These are phyloP conservation scores for Sphagnurus paluster DNA, from an alignment of 1,284 basidiomycete genomes.

Conservation along the genomic window DNA sequence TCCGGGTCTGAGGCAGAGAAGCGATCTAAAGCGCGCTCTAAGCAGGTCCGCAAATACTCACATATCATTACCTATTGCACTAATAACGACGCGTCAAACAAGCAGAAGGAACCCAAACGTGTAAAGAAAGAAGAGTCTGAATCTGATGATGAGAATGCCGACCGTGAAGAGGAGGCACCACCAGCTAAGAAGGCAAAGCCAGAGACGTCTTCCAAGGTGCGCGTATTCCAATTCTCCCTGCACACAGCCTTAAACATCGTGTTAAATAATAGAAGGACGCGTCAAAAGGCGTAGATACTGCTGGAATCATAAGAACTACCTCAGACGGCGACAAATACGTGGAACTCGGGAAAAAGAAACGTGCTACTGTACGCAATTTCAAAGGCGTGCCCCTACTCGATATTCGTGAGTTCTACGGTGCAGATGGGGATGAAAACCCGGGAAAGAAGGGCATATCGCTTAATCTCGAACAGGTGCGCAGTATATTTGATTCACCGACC, in stretches of 20 bases:
- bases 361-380: slow-evolving; percentile 69
- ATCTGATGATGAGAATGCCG: slow-evolving; percentile 10
- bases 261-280: slow-evolving; percentile 5
- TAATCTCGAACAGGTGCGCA: slow-evolving; percentile 64
- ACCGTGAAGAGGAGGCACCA: slow-evolving; percentile 16
- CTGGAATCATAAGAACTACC: slow-evolving; percentile 16
- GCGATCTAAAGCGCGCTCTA: slow-evolving; percentile 5
- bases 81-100: slow-evolving; percentile 1
- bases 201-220: slow-evolving; percentile 2
- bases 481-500: neutral
- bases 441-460: slow-evolving; percentile 83
- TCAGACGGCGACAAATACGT: slow-evolving; percentile 62
- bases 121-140: slow-evolving; percentile 10
- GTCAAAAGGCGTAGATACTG: neutral
- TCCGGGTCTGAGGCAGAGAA: neutral
- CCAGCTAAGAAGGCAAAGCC: slow-evolving; percentile 19
- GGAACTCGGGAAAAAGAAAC: slow-evolving; percentile 70
- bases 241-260: neutral
- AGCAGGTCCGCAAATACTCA: slow-evolving; percentile 1
- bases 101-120: slow-evolving; percentile 8
- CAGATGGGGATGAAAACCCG: slow-evolving; percentile 63
- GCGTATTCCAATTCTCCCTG: neutral
- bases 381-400: slow-evolving; percentile 69
- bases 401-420: slow-evolving; percentile 76
- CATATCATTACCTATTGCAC: neutral